phyloP scores from a whole-genome alignment of 768 basidiomycete genomes.

The Suillus paluster region DNA sequence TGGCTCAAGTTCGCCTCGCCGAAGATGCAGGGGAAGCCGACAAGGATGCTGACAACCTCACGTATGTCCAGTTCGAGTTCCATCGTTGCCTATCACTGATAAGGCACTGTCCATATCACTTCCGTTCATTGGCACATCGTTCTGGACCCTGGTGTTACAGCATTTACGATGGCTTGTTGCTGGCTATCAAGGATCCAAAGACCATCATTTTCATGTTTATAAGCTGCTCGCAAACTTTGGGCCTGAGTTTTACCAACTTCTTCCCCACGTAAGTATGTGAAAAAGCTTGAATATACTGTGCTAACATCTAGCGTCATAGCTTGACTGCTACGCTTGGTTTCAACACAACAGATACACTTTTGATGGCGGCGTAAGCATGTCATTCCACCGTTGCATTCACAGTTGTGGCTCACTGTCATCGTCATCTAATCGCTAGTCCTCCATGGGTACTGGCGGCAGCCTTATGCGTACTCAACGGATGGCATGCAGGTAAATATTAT shows the following conservation, averaged over 20 bases:
- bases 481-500: conserved; percentile 50
- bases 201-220: conserved; percentile 58
- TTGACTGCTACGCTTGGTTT: conserved; percentile 65
- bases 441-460: conserved; percentile 65
- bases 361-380: conserved; percentile 58
- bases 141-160: conserved; percentile 37
- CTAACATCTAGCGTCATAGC: conserved; percentile 30
- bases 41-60: conserved; percentile 39
- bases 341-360: conserved; percentile 58
- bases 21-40: conserved; percentile 75
- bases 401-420: not conserved
- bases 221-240: conserved; percentile 52
- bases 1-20: conserved; percentile 69
- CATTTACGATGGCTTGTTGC: conserved; percentile 51
- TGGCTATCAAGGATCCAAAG: conserved; percentile 61
- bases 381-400: not conserved
- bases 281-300: not conserved
- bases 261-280: conserved; percentile 49
- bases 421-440: conserved; percentile 43
- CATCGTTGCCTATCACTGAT: not conserved
- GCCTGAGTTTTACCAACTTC: conserved; percentile 64
- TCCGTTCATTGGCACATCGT: not conserved
- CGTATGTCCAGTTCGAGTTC: conserved; percentile 15
- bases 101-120: not conserved
- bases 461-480: conserved; percentile 54